Conservation (phyloP, 768 basidiomycete species). For the Mycena leptocephala region DNA sequence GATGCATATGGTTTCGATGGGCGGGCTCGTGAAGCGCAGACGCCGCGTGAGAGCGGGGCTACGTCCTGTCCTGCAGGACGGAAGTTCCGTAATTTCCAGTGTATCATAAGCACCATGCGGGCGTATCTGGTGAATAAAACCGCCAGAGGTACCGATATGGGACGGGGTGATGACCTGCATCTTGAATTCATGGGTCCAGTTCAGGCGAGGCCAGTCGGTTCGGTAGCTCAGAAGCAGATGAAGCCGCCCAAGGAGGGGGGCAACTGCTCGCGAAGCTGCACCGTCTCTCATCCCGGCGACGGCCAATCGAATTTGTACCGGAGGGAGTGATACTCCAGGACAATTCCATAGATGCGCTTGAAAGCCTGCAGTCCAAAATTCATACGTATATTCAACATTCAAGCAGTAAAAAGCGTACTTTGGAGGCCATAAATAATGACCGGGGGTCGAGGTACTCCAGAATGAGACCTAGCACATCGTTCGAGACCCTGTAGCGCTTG, state of each 20-base stretch:
- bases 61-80: slow-evolving; percentile 63
- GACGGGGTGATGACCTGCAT: slow-evolving; percentile 56
- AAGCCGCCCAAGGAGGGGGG: slow-evolving; percentile 59
- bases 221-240: slow-evolving; percentile 63
- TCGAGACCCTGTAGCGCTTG: slow-evolving; percentile 65
- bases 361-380: slow-evolving; percentile 57
- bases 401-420: slow-evolving; percentile 48
- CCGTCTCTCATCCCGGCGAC: slow-evolving; percentile 69
- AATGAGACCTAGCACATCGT: slow-evolving; percentile 68
- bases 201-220: slow-evolving; percentile 64
- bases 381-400: neutral
- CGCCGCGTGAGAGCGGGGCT: slow-evolving; percentile 62
- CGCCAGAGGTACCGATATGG: slow-evolving; percentile 59
- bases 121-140: slow-evolving; percentile 62
- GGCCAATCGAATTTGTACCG: slow-evolving; percentile 66
- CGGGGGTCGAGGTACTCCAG: slow-evolving; percentile 66
- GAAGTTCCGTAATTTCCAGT: slow-evolving; percentile 64
- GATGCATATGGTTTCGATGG: slow-evolving; percentile 62
- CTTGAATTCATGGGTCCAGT: slow-evolving; percentile 66
- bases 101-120: slow-evolving; percentile 58
- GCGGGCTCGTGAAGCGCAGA: slow-evolving; percentile 60
- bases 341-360: slow-evolving; percentile 59
- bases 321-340: slow-evolving; percentile 64
- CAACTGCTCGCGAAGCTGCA: slow-evolving; percentile 54
- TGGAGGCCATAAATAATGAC: slow-evolving; percentile 63